Percentiles rank a stretch among this genome's conserved stretches.
phyloP scores from a whole-genome alignment of 306 rosid genomes.

The Dryas octopetala region DNA sequence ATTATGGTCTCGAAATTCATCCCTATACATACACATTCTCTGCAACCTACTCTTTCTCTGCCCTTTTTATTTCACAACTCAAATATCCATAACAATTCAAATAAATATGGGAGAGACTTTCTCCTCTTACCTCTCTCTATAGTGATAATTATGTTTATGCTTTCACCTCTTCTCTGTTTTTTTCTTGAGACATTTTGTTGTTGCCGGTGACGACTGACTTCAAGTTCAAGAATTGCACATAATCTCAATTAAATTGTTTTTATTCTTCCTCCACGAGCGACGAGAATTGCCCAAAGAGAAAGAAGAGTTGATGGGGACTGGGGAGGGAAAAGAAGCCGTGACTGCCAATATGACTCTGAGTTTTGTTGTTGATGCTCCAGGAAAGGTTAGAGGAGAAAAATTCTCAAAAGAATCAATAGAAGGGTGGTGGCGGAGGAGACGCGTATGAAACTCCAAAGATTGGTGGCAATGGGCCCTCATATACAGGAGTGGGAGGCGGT shows the following conservation, averaged over 20 bases:
- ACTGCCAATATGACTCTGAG: constrained; percentile 32
- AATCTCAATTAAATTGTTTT: background rate
- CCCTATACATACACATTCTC: constrained; percentile 85
- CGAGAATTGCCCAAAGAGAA: constrained; percentile 62
- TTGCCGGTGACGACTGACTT: constrained; percentile 11
- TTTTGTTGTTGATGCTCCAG: constrained; percentile 35
- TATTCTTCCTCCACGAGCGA: constrained; percentile 46
- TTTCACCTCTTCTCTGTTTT: constrained; percentile 40
- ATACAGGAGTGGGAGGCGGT: constrained; percentile 81
- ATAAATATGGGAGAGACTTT: constrained; percentile 71
- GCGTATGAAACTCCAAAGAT: constrained; percentile 74
- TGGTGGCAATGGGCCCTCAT: constrained; percentile 96
- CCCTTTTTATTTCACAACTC: constrained; percentile 79
- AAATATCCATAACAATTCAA: constrained; percentile 81
- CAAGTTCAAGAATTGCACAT: constrained; percentile 1
- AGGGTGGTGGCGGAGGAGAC: constrained; percentile 97
- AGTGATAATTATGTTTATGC: constrained; percentile 11
- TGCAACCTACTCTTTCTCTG: constrained; percentile 82
- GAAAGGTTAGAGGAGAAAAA: constrained; percentile 63
- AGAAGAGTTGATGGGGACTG: constrained; percentile 18
- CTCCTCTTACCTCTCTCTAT: constrained; percentile 60
- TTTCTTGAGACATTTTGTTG: background rate
- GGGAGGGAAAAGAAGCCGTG: constrained; percentile 40
- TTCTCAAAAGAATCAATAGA: constrained; percentile 92
- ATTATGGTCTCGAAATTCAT: constrained; percentile 69